A percentile compares a stretch with the other conserved stretches of the same genome.
These are phyloP conservation scores for Termitomyces sp. DNA, from an alignment of 768 basidiomycete genomes.

Conservation along the genomic window DNA sequence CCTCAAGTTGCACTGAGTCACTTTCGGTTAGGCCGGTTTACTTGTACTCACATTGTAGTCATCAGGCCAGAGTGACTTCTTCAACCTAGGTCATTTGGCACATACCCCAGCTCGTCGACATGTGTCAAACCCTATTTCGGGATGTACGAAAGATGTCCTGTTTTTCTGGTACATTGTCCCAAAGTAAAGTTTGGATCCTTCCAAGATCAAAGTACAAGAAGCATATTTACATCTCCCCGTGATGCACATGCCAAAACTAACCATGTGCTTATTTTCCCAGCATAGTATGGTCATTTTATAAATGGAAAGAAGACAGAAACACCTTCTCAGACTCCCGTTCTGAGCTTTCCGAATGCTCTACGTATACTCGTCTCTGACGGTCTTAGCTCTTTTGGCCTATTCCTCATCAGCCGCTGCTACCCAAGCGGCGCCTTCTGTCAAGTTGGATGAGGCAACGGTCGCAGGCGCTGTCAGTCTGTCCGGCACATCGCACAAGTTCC, in stretches of 20 bases:
- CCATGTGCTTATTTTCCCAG: conserved; percentile 2
- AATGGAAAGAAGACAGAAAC: neutral
- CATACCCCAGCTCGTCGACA: neutral
- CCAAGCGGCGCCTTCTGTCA: conserved; percentile 25
- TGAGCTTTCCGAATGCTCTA: neutral
- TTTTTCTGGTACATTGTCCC: neutral
- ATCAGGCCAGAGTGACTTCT: too few relatives aligned
- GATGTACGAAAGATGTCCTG: neutral
- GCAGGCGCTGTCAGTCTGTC: conserved; percentile 26
- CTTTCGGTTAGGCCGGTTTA: neutral
- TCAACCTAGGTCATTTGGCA: neutral
- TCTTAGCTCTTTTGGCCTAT: conserved; percentile 4
- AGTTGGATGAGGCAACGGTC: conserved; percentile 36
- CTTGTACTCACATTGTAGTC: too few relatives aligned
- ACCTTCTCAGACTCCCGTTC: too few relatives aligned
- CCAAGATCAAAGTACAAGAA: conserved; percentile 3
- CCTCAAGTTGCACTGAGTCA: too few relatives aligned
- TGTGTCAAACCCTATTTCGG: neutral
- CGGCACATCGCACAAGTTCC: conserved; percentile 30
- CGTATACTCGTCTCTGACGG: neutral
- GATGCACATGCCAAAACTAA: neutral
- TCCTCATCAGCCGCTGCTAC: neutral
- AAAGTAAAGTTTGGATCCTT: neutral
- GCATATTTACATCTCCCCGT: neutral
- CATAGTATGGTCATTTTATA: neutral